Evolutionary conservation across 331 rosid species (phyloP).

Genomic region (Malus hybrid): DNA sequence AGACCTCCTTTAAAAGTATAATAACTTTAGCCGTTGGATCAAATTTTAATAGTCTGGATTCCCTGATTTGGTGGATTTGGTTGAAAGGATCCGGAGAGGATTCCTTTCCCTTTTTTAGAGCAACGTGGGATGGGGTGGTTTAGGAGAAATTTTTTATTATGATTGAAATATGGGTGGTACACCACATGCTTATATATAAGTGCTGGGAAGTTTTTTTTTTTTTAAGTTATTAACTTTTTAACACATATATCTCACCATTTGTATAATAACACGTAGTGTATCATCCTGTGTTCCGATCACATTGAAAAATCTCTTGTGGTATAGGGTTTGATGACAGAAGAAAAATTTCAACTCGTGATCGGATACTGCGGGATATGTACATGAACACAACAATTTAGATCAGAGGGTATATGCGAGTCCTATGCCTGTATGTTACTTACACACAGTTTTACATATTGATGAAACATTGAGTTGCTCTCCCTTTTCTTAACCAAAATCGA

Average conservation of each 20-base stretch:
- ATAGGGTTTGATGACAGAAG: neutral
- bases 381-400: neutral
- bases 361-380: conserved; percentile 48
- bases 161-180: accelerated
- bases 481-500: neutral
- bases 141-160: too few relatives aligned
- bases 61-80: too few relatives aligned
- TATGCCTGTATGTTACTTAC: neutral
- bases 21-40: too few relatives aligned
- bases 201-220: too few relatives aligned
- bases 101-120: neutral
- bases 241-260: too few relatives aligned
- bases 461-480: neutral
- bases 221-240: too few relatives aligned
- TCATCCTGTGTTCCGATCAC: accelerated
- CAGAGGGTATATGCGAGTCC: neutral
- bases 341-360: conserved; percentile 29
- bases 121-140: neutral
- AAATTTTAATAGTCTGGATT: too few relatives aligned
- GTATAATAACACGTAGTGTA: too few relatives aligned
- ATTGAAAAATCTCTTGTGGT: too few relatives aligned
- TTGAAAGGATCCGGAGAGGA: too few relatives aligned
- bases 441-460: neutral
- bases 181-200: too few relatives aligned
- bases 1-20: too few relatives aligned